Evolutionary conservation across 2,329 filamentous ascomycete genomes (phyloP).

Genomic region (Xylariaceae sp.): DNA sequence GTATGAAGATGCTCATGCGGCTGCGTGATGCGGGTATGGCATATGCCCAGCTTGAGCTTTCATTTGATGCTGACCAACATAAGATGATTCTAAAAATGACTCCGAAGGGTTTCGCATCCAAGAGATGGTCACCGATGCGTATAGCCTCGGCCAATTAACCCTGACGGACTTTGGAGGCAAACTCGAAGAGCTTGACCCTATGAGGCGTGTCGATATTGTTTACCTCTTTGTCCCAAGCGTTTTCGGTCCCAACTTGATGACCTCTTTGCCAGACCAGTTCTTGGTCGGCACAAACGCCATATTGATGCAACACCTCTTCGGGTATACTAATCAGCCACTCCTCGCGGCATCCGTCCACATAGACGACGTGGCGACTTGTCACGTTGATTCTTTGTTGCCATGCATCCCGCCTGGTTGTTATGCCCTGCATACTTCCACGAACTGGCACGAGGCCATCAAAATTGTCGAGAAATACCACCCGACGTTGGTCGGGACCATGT

Average conservation of each 20-base stretch:
- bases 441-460: background rate
- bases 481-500: background rate
- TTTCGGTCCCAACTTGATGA: background rate
- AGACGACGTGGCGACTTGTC: constrained; percentile 4
- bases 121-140: no score
- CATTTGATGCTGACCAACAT: background rate
- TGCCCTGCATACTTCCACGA: background rate
- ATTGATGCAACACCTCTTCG: constrained; percentile 4
- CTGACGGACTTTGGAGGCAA: no score
- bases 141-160: no score
- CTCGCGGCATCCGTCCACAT: constrained; percentile 5
- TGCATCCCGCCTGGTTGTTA: constrained; percentile 1
- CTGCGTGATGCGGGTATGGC: background rate
- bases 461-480: background rate
- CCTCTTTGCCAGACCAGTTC: background rate
- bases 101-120: no score
- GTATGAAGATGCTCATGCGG: background rate
- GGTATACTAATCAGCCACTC: background rate
- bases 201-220: background rate
- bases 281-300: constrained; percentile 1
- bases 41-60: background rate
- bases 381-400: background rate
- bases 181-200: no score
- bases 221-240: background rate
- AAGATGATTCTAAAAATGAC: background rate